Base-by-base conservation (phyloP, 106 monocot genomes). In the Phalaenopsis equestris region DNA sequence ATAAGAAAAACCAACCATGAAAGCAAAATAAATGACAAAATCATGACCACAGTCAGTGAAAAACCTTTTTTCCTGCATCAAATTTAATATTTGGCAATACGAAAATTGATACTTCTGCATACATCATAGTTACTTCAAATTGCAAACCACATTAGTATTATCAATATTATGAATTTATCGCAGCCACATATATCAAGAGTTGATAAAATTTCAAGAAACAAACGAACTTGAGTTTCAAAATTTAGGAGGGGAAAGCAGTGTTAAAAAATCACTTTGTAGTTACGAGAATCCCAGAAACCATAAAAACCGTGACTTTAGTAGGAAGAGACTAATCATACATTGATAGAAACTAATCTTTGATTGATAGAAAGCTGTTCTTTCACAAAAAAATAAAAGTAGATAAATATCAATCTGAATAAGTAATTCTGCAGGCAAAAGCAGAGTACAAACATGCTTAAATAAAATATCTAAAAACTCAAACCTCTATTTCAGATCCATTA, bases 401-500 rank as follows among this genome's bases (percentile, higher is more conserved):
- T 42, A 74, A 73, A 19, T 74, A 74, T 19, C 41, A 74, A 43
- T 70, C 64, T 7, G 6, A 70, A 43, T 16, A 43, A 74, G 19
- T 74, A 42, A 43, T 8, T 74, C 43, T 74, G 21, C 41, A 45
- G 5, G 14, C 6, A 18, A 18, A 45, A 45, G 14, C 1, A 17
- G 14, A 74, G 39, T 45, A 42, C 15, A 37, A 39, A 74, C 74
- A 74, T 7, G 42, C 15, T 74, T 74, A 1, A 42, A 74, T 18
- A 43, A 42, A 45, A 39, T 39, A 39, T 70, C 39, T 74, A 76
- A 76, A 5, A 76, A 30, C 19, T 76, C 49, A 14, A 76, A 76
- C 76, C 76, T 76, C 76, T 10, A 49, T 3, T 76, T 48, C 49
- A 52, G 48, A 49, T 48, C 23, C 76, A 76, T 36, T 47, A 76